Evolutionary conservation across 371 early-diverging fungal species (phyloP).

Genomic region (Mycotypha africana): DNA sequence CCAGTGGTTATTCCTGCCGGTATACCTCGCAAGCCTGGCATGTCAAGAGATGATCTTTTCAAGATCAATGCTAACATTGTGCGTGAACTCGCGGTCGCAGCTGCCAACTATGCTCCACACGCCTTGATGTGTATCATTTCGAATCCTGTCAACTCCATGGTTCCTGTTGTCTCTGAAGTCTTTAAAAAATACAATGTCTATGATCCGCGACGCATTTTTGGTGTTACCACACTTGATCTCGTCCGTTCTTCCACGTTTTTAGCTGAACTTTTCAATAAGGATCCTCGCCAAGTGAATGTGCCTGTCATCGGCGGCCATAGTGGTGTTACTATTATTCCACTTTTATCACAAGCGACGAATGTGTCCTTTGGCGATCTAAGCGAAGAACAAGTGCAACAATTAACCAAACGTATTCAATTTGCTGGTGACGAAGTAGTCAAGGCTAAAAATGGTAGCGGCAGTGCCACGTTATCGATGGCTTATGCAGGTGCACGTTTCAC

Average conservation of each 20-base stretch:
- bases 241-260: conserved; percentile 88
- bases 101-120: conserved; percentile 80
- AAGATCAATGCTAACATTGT: conserved; percentile 97
- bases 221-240: conserved; percentile 88
- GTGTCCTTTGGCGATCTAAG: conserved; percentile 54
- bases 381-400: conserved; percentile 66
- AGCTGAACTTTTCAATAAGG: conserved; percentile 44
- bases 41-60: conserved; percentile 99
- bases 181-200: conserved; percentile 86
- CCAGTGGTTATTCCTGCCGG: conserved; percentile 98
- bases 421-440: conserved; percentile 96
- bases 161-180: conserved; percentile 96
- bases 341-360: conserved; percentile 60
- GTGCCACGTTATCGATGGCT: conserved; percentile 90
- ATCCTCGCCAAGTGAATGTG: conserved; percentile 56
- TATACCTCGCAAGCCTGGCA: conserved; percentile 99
- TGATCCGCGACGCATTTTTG: conserved; percentile 86
- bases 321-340: conserved; percentile 85
- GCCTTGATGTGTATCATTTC: conserved; percentile 96
- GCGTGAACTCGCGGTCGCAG: conserved; percentile 70
- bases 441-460: conserved; percentile 83
- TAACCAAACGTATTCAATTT: conserved; percentile 87
- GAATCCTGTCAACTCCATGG: conserved; percentile 99
- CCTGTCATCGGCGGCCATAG: conserved; percentile 93
- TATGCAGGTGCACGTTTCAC: conserved; percentile 88